These are phyloP conservation scores for Kurtzmaniella fragi DNA, from an alignment of 805 yeast species.

Conservation along the genomic window DNA sequence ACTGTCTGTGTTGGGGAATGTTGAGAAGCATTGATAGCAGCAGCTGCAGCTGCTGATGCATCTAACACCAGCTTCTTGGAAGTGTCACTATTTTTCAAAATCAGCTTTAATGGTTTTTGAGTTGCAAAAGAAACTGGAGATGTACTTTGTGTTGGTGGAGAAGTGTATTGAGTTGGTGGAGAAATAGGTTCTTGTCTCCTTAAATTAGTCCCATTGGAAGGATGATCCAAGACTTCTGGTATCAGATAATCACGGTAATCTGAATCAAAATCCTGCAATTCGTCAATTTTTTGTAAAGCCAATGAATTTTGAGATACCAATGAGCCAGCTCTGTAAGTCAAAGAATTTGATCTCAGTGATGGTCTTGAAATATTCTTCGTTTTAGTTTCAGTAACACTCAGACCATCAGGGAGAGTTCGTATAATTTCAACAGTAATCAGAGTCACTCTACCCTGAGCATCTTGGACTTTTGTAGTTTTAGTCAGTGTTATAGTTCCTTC, in stretches of 20 bases:
- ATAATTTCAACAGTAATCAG: constrained; percentile 34
- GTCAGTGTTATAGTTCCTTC: constrained; percentile 28
- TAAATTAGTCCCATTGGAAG: background rate
- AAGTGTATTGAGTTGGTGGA: background rate
- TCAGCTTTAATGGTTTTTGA: constrained; percentile 22
- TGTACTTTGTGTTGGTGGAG: background rate
- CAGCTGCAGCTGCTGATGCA: constrained; percentile 1
- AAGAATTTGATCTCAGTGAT: constrained; percentile 28
- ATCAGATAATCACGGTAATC: constrained; percentile 26
- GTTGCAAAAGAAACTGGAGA: background rate
- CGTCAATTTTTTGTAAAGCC: constrained; percentile 33
- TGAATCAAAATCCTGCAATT: constrained; percentile 39
- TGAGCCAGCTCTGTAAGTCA: constrained; percentile 17
- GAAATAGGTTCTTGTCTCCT: background rate
- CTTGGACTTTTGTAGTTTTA: constrained; percentile 38
- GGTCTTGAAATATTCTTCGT: constrained; percentile 34
- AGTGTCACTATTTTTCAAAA: constrained; percentile 23
- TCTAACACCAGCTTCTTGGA: background rate
- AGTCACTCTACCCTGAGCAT: constrained; percentile 32
- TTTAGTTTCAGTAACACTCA: constrained; percentile 38
- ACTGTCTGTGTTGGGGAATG: background rate
- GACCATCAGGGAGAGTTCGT: constrained; percentile 36
- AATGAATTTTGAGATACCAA: constrained; percentile 11
- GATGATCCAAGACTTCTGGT: background rate
- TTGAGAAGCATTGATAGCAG: background rate